Conservation (phyloP, 2,329 filamentous ascomycete genomes). For the Ascochyta lentis region DNA sequence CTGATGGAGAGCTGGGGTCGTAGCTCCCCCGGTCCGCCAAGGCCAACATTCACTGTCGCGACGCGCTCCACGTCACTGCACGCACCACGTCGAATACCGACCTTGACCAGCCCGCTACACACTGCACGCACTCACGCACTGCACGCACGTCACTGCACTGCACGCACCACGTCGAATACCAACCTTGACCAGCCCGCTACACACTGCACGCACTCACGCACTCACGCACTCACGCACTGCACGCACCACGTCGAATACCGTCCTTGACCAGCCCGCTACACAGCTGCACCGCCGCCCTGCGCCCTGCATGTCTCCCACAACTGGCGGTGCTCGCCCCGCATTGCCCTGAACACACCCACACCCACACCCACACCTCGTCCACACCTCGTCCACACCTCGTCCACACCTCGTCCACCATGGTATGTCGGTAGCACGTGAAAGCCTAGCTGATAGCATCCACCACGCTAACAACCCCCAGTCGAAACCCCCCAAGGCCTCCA, state of each 20-base stretch:
- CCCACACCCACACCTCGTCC: not conserved
- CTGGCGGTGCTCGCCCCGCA: constrained; percentile 2
- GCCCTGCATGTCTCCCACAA: constrained; percentile 6
- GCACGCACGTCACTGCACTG: no score
- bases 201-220: not conserved
- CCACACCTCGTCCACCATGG: constrained; percentile 4
- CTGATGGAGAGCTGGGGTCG: constrained; percentile 24
- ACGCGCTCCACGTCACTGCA: constrained; percentile 15
- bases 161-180: not conserved
- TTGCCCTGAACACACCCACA: not conserved
- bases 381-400: no score
- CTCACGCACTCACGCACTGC: constrained; percentile 2
- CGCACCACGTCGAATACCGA: not conserved
- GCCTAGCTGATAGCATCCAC: not conserved
- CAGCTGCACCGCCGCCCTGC: not conserved
- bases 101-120: no score
- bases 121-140: not conserved
- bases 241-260: not conserved
- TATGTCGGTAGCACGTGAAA: constrained; percentile 7
- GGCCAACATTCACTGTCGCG: constrained; percentile 10
- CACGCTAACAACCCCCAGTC: constrained; percentile 35
- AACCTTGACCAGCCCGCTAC: no score
- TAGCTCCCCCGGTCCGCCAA: constrained; percentile 28
- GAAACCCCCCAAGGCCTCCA: constrained; percentile 31
- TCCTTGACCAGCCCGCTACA: no score